A percentile compares a stretch with the other conserved stretches of the same genome.
Conservation (phyloP, 1,284 basidiomycete genomes). For the Ceratobasidium sp. region DNA sequence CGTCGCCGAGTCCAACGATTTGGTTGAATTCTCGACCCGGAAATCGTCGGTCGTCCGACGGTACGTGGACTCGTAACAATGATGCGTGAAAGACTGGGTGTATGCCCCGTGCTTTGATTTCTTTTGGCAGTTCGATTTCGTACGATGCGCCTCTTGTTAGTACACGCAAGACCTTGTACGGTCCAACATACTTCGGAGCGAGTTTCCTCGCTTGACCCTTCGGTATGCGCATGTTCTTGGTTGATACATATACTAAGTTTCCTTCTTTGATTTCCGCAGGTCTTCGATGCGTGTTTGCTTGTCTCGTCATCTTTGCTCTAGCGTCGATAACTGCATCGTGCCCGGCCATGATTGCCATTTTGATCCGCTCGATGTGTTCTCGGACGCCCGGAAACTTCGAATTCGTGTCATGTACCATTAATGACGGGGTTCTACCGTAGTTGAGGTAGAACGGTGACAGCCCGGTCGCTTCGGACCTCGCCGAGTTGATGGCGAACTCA, state of each 20-base stretch:
- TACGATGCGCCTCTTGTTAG: slow-evolving; percentile 46
- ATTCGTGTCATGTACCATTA: slow-evolving; percentile 12
- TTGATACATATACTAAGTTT: slow-evolving; percentile 49
- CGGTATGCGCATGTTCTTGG: slow-evolving; percentile 48
- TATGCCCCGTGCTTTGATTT: slow-evolving; percentile 42
- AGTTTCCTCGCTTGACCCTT: slow-evolving; percentile 48
- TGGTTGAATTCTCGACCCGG: slow-evolving; percentile 16
- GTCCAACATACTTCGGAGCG: slow-evolving; percentile 49
- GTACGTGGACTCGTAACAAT: slow-evolving; percentile 42
- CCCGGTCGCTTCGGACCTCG: slow-evolving; percentile 50
- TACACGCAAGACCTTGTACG: slow-evolving; percentile 47
- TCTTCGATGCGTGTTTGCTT: slow-evolving; percentile 46
- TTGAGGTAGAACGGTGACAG: slow-evolving; percentile 53
- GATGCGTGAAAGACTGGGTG: too few species aligned
- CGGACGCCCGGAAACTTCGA: slow-evolving; percentile 44
- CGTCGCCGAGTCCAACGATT: neutral
- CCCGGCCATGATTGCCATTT: slow-evolving; percentile 39
- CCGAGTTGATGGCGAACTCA: slow-evolving; percentile 48
- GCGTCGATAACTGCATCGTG: slow-evolving; percentile 49
- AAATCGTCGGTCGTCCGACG: slow-evolving; percentile 27
- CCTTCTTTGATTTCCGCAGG: too few species aligned
- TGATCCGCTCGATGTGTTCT: slow-evolving; percentile 16
- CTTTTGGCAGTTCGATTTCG: slow-evolving; percentile 47
- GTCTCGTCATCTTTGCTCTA: slow-evolving; percentile 46
- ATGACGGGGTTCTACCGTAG: slow-evolving; percentile 48